phyloP scores from a whole-genome alignment of 306 rosid species.

The Canavalia gladiata region DNA sequence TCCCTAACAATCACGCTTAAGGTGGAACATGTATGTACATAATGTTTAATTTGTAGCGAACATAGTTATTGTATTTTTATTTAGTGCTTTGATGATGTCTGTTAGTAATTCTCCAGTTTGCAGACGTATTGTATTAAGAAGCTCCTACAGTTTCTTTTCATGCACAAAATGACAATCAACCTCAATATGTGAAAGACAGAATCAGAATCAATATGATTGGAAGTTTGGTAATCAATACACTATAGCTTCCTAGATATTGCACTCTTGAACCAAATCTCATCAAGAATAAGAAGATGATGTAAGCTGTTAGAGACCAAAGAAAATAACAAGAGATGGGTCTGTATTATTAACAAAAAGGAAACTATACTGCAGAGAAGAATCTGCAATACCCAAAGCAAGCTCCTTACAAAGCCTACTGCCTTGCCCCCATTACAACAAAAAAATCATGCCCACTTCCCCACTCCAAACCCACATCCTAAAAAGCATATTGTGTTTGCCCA shows the following conservation, averaged over 20 bases:
- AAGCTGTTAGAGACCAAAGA: background rate
- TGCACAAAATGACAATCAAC: background rate
- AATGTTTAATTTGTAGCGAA: background rate
- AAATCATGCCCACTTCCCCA: no score
- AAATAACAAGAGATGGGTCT: no score
- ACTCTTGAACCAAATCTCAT: background rate
- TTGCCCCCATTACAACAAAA: no score
- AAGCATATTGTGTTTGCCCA: no score
- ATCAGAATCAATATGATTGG: background rate
- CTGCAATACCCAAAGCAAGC: no score
- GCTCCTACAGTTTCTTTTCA: background rate
- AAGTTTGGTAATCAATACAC: background rate
- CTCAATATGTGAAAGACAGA: background rate
- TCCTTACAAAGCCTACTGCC: no score
- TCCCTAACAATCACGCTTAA: background rate
- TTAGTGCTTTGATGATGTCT: no score
- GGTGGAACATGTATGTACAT: slow-evolving; percentile 8
- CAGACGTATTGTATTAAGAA: background rate
- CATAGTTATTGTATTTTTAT: no score
- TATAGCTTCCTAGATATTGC: background rate
- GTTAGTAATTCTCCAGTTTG: background rate
- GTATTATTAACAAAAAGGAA: no score
- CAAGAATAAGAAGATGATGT: background rate
- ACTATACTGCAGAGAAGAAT: no score
- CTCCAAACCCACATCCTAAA: no score